Evolutionary conservation across 768 basidiomycete species (phyloP), one percentile per base, ranked within the genome.

Genomic region (Lanmaoa pseudosensibilis): DNA sequence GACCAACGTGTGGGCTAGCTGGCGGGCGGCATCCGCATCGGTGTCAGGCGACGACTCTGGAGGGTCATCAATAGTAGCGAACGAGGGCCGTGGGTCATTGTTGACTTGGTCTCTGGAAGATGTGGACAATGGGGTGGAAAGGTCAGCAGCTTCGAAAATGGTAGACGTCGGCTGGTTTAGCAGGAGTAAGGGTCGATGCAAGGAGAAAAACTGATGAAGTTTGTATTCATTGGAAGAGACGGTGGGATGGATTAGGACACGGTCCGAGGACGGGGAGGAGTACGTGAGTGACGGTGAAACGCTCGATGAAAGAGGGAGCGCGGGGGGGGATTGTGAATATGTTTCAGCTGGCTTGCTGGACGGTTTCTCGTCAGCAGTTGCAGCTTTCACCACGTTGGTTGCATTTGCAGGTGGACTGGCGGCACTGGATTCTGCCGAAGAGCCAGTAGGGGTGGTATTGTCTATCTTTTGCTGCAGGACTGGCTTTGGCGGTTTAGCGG

Each of bases 171-270:
- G 84, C 58, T 86, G 81, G 30, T 80, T 74, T 41, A 92, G 77
- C 37, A 89, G 81, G 21, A 92, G 81, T 2, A 93, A 77, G 1
- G 91, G 91, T 13, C 91, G 82, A 64, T 93, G 86, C 33, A 91
- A 75, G 3, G 91, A 83, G 74, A 94, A 93, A 73, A 94, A 93
- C 52, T 89, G 87, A 67, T 92, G 90, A 12, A 92, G 79, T 65
- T 85, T 88, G 72, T 88, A 85, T 61, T 89, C 88, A 59, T 85
- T 83, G 12, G 86, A 68, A 52, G 78, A 83, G 53, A 92, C 64
- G 25, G 80, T 62, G 1, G 85, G 86, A 60, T 90, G 87, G 12
- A 74, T 54, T 44, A 57, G 76, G 61, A 45, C 41, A 27, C 19
- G 52, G 36, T 43, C 49, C 12, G 47, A 38, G 43, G 57, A 19